phyloP scores from a whole-genome alignment of 208 protist genomes.

The Trichomonas vaginalis region DNA sequence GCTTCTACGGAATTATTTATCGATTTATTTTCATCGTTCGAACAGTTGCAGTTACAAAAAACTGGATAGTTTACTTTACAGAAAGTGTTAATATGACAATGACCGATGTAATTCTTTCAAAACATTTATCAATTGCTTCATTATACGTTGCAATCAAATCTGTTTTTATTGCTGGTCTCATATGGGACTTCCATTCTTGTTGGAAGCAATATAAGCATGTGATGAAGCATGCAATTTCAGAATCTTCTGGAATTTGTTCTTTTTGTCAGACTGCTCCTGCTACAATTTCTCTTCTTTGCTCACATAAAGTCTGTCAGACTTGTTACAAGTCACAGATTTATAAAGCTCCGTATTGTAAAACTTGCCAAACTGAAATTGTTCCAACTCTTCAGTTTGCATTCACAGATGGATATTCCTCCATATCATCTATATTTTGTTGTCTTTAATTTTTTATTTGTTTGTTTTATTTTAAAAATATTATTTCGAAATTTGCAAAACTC shows the following conservation, averaged over 20 bases:
- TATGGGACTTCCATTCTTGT: not conserved
- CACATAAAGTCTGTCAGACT: not conserved
- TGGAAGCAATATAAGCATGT: not conserved
- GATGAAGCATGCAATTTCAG: not conserved
- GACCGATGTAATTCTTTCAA: not conserved
- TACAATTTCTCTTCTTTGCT: not conserved
- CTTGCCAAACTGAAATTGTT: not conserved
- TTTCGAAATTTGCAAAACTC: no score
- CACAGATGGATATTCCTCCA: not conserved
- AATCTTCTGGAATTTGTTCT: not conserved
- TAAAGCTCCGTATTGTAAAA: not conserved
- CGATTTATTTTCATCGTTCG: not conserved
- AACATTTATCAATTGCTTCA: not conserved
- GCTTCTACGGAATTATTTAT: not conserved
- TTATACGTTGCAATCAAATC: not conserved
- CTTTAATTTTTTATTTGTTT: no score
- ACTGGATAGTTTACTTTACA: not conserved
- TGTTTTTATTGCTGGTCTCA: not conserved
- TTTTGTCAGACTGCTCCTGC: not conserved
- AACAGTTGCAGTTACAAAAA: not conserved
- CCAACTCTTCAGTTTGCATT: not conserved
- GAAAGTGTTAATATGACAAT: not conserved
- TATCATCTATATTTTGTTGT: not conserved
- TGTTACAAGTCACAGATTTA: not conserved
- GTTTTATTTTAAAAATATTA: no score